Evolutionary conservation across 306 rosid genomes (phyloP).

Genomic region (Cicer bijugum): DNA sequence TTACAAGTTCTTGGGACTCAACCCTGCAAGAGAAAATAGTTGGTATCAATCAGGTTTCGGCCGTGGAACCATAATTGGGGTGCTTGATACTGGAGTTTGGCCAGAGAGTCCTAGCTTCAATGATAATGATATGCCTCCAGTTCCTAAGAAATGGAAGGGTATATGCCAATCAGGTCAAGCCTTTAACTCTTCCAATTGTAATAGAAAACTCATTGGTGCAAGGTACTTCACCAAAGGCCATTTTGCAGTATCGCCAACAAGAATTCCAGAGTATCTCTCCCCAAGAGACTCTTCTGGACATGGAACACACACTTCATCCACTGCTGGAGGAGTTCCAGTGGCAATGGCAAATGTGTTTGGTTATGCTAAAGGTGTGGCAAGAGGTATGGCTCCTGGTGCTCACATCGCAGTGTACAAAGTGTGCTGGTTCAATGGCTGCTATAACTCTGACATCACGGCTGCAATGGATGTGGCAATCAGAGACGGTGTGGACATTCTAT

Average conservation of each 20-base stretch:
- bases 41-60: slow-evolving; percentile 78
- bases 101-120: slow-evolving; percentile 89
- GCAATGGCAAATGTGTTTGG: slow-evolving; percentile 68
- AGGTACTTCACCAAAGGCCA: slow-evolving; percentile 87
- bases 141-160: slow-evolving; percentile 83
- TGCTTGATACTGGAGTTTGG: slow-evolving; percentile 95
- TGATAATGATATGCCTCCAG: slow-evolving; percentile 73
- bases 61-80: slow-evolving; percentile 74
- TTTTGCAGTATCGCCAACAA: slow-evolving; percentile 61
- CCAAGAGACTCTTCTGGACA: slow-evolving; percentile 89
- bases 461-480: slow-evolving; percentile 84
- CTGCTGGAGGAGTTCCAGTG: slow-evolving; percentile 76
- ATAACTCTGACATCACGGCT: slow-evolving; percentile 85
- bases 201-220: slow-evolving; percentile 85
- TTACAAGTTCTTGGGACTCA: slow-evolving; percentile 79
- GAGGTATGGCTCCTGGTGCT: slow-evolving; percentile 87
- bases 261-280: slow-evolving; percentile 66
- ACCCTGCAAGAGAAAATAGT: slow-evolving; percentile 53
- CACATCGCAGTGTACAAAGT: slow-evolving; percentile 89
- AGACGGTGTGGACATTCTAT: slow-evolving; percentile 85
- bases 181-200: slow-evolving; percentile 75
- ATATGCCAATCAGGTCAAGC: slow-evolving; percentile 77
- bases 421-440: slow-evolving; percentile 90
- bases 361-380: slow-evolving; percentile 80
- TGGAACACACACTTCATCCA: slow-evolving; percentile 90